These are phyloP conservation scores for Ascocoryne sarcoides DNA, from an alignment of 2,329 filamentous ascomycete species.

Conservation along the genomic window DNA sequence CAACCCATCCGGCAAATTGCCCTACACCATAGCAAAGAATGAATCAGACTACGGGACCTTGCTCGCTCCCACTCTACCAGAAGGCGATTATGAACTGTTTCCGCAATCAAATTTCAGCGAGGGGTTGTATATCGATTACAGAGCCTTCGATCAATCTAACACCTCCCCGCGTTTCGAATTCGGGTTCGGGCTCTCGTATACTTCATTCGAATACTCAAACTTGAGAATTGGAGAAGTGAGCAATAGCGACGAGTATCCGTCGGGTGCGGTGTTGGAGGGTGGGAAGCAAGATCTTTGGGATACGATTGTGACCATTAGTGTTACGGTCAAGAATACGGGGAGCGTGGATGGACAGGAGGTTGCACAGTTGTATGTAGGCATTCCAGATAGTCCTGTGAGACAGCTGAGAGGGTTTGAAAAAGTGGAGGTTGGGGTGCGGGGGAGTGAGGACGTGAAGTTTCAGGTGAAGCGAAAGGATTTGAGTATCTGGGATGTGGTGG, in stretches of 20 bases:
- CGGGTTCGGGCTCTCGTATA: constrained; percentile 45
- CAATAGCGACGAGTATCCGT: constrained; percentile 29
- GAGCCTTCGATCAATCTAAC: constrained; percentile 35
- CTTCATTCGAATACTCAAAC: constrained; percentile 41
- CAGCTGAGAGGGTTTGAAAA: constrained; percentile 59
- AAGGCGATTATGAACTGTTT: constrained; percentile 40
- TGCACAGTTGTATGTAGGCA: constrained; percentile 24
- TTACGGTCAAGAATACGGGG: constrained; percentile 46
- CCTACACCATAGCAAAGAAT: constrained; percentile 54
- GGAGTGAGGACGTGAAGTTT: constrained; percentile 39
- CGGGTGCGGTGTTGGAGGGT: constrained; percentile 25
- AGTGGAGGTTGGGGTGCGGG: constrained; percentile 38
- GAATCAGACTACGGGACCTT: constrained; percentile 40
- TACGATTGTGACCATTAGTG: constrained; percentile 38
- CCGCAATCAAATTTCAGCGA: constrained; percentile 39
- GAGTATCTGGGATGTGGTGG: constrained; percentile 53
- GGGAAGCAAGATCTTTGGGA: constrained; percentile 49
- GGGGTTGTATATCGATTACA: constrained; percentile 42
- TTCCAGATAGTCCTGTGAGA: constrained; percentile 37
- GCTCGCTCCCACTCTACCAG: constrained; percentile 37
- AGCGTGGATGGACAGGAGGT: constrained; percentile 24
- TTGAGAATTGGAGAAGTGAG: constrained; percentile 31
- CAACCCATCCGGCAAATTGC: constrained; percentile 36
- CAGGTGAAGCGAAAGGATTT: constrained; percentile 51
- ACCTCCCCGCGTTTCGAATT: constrained; percentile 31